A percentile compares a stretch with the other conserved stretches of the same genome.
These are phyloP conservation scores for Plasmodium cynomolgi DNA, from an alignment of 169 alveolate species.

Conservation along the genomic window DNA sequence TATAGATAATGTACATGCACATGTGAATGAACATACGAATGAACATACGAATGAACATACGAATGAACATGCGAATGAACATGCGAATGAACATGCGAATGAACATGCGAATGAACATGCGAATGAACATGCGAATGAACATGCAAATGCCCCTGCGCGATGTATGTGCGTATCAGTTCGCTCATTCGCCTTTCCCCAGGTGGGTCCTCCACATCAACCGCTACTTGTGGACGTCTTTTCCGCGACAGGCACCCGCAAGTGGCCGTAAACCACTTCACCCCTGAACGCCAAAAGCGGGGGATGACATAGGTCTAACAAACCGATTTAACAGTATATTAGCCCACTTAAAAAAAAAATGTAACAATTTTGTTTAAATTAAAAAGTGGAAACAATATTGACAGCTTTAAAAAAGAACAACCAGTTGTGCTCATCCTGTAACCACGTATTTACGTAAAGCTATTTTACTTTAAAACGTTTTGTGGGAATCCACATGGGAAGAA, in stretches of 20 bases:
- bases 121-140: not conserved
- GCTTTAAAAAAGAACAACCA: not conserved
- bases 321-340: slow-evolving; percentile 4
- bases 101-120: not conserved
- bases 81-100: not conserved
- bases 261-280: not conserved
- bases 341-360: not conserved
- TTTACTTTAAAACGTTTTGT: not conserved
- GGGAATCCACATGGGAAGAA: not conserved
- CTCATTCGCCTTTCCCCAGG: not conserved
- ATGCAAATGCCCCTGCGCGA: not conserved
- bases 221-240: not conserved
- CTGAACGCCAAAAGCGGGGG: not conserved
- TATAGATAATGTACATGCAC: not conserved
- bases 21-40: not conserved
- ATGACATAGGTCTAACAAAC: not conserved
- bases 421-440: not conserved
- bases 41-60: not conserved
- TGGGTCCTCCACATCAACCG: not conserved
- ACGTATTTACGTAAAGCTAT: not conserved
- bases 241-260: not conserved
- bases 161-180: not conserved
- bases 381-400: not conserved
- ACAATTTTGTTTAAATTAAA: not conserved
- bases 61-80: not conserved